These are phyloP conservation scores for Verbascum thapsus DNA, from an alignment of 257 asterid genomes.

Conservation along the genomic window DNA sequence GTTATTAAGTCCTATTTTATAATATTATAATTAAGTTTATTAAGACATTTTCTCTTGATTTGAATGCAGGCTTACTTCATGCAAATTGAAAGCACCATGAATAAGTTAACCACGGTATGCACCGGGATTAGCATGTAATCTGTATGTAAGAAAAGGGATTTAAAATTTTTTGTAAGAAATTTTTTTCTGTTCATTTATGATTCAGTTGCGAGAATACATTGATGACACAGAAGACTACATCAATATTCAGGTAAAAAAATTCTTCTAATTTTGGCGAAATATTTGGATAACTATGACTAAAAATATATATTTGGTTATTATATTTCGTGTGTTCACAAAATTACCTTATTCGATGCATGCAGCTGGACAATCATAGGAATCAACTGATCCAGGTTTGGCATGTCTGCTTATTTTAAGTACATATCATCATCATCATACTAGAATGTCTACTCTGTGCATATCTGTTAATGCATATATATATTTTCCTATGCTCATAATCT, in stretches of 20 bases:
- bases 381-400: slow-evolving; percentile 83
- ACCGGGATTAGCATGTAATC: not conserved
- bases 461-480: not conserved
- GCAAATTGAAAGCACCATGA: slow-evolving; percentile 92
- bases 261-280: too few relatives aligned
- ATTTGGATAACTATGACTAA: too few relatives aligned
- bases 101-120: slow-evolving; percentile 71
- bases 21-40: too few relatives aligned
- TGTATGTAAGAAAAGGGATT: not conserved
- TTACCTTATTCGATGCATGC: slow-evolving; percentile 45
- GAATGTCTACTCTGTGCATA: too few relatives aligned
- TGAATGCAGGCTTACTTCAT: slow-evolving; percentile 75
- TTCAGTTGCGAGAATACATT: slow-evolving; percentile 83
- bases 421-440: not conserved
- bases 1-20: not conserved
- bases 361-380: slow-evolving; percentile 95
- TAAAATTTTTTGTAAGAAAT: not conserved
- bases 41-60: too few relatives aligned
- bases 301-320: too few relatives aligned
- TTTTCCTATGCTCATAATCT: not conserved
- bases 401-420: not conserved
- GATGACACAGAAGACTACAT: slow-evolving; percentile 96
- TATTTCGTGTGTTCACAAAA: not conserved
- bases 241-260: slow-evolving; percentile 94
- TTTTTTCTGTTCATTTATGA: not conserved